These are phyloP conservation scores for Linnemannia elongata DNA, from an alignment of 192 early-diverging fungal species.

Conservation along the genomic window DNA sequence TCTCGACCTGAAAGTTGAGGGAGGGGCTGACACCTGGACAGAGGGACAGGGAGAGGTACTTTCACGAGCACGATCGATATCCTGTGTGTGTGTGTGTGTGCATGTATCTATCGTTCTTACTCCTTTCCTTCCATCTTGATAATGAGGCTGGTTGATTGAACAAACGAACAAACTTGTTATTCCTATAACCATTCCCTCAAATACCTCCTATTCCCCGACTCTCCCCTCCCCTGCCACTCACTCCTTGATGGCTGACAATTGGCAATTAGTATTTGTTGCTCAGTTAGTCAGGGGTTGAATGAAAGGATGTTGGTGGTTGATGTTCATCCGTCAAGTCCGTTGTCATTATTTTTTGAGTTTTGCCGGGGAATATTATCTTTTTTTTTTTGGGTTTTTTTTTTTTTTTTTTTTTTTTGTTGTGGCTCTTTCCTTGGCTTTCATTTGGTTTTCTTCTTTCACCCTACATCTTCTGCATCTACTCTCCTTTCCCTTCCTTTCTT, in stretches of 20 bases:
- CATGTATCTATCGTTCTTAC: too few species aligned
- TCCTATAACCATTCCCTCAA: neutral
- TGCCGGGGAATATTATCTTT: constrained; percentile 8
- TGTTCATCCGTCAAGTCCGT: neutral
- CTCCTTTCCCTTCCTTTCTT: neutral
- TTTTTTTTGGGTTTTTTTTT: neutral
- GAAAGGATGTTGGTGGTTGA: too few species aligned
- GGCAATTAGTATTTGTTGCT: too few species aligned
- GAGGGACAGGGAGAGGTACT: neutral
- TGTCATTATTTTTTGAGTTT: constrained; percentile 3
- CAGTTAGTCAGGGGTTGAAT: neutral
- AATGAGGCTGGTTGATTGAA: too few species aligned
- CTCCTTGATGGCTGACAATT: too few species aligned
- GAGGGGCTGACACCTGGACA: neutral
- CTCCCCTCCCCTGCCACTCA: too few species aligned
- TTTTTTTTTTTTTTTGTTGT: neutral
- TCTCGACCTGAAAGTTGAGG: neutral
- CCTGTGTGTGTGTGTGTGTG: too few species aligned
- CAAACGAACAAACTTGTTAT: neutral
- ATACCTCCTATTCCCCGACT: too few species aligned
- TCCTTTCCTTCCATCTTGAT: neutral
- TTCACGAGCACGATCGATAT: neutral
- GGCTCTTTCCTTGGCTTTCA: neutral
- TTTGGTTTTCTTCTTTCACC: too few species aligned
- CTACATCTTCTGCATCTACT: neutral